Percentiles rank a stretch among this genome's conserved stretches.
Evolutionary conservation across 106 monocot species (phyloP).

Genomic region (Phalaenopsis equestris): DNA sequence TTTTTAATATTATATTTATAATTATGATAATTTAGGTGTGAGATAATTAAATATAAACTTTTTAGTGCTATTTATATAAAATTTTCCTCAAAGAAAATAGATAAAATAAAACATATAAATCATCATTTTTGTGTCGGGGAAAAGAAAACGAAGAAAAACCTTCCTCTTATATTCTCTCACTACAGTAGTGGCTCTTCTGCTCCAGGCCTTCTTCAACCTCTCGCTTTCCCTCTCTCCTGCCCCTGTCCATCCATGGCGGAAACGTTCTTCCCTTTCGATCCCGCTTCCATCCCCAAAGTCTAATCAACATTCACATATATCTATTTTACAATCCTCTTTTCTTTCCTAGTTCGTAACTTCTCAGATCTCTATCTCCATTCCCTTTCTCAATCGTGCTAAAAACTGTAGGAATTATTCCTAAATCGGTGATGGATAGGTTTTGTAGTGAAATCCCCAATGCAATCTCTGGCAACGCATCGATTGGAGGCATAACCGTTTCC

Average conservation of each 20-base stretch:
- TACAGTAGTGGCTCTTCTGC: background rate
- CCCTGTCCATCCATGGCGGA: conserved; percentile 4
- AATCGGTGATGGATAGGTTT: background rate
- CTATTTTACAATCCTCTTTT: background rate
- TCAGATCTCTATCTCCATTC: background rate
- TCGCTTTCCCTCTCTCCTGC: background rate
- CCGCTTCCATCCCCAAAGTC: background rate
- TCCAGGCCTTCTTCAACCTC: background rate
- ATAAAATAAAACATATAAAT: too few relatives aligned
- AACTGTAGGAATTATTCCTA: background rate
- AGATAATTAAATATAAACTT: too few relatives aligned
- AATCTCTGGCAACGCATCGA: background rate
- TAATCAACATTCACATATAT: background rate
- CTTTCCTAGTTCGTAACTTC: background rate
- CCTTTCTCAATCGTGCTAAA: background rate
- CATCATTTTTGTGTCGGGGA: too few relatives aligned
- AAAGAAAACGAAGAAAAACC: too few relatives aligned
- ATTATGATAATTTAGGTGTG: too few relatives aligned
- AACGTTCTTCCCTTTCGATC: background rate
- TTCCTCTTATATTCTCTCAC: background rate
- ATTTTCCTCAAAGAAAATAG: too few relatives aligned
- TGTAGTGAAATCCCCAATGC: background rate
- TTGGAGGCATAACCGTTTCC: background rate
- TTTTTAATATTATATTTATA: too few relatives aligned
- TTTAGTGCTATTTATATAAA: too few relatives aligned